These are phyloP conservation scores for Trichoderma sp. DNA, from an alignment of 2,329 filamentous ascomycete species.

Conservation along the genomic window DNA sequence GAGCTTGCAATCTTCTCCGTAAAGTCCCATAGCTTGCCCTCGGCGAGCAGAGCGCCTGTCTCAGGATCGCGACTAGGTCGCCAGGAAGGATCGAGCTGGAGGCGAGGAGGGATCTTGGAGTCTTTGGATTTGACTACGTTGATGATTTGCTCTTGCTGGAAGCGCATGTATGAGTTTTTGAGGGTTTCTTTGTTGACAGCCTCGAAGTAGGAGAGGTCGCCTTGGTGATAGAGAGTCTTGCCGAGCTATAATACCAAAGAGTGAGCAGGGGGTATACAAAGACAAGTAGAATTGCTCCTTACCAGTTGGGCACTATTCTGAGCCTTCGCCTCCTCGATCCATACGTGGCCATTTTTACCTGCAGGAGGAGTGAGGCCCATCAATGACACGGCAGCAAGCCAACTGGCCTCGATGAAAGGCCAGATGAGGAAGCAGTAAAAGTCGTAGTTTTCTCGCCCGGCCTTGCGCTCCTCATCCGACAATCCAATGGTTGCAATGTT, in stretches of 20 bases:
- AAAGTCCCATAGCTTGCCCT: conserved; percentile 86
- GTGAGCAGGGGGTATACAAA: not conserved
- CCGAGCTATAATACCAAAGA: conserved; percentile 60
- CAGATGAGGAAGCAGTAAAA: conserved; percentile 99
- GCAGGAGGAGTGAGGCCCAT: conserved; percentile 79
- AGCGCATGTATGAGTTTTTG: conserved; percentile 86
- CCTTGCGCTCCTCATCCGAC: conserved; percentile 69
- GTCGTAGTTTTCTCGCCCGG: conserved; percentile 90
- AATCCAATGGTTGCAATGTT: conserved; percentile 69
- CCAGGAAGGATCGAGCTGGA: conserved; percentile 75
- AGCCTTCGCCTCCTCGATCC: conserved; percentile 75
- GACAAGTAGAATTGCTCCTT: conserved; percentile 34
- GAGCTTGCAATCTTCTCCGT: conserved; percentile 82
- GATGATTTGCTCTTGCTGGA: conserved; percentile 88
- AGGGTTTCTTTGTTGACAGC: conserved; percentile 97
- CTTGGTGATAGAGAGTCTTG: conserved; percentile 96
- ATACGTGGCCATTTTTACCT: conserved; percentile 59
- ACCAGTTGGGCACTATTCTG: conserved; percentile 81
- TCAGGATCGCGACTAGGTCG: conserved; percentile 61
- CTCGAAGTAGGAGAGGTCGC: conserved; percentile 95
- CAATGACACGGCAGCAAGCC: conserved; percentile 85
- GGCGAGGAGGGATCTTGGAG: conserved; percentile 56
- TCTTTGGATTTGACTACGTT: conserved; percentile 69
- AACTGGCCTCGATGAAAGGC: conserved; percentile 94
- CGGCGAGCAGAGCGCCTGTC: conserved; percentile 61